Evolutionary conservation across 495 filamentous ascomycete genomes (phyloP), one percentile per base, ranked within the genome.

Genomic region (Podospora tetraspora): DNA sequence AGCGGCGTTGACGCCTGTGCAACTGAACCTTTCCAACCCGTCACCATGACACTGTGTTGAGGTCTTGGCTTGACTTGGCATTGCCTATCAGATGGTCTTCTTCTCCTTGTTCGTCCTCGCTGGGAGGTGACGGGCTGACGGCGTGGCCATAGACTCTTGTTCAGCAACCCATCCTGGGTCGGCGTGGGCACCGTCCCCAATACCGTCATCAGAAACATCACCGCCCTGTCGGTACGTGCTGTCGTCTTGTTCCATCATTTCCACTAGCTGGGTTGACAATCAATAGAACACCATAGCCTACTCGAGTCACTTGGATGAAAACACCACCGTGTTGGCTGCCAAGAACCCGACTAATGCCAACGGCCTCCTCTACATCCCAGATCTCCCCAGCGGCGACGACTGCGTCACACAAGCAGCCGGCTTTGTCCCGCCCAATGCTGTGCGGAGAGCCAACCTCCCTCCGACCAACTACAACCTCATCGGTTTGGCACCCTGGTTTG

Each of bases 401-500:
- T 97, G 94, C 77, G 81, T 82, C 66, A 78, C 88, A 27, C 74
- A 85, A 43, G 85, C 88, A 13, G 77, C 76, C 22, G 70, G 76
- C 3, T 86, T 85, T 68, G 81, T 97, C 13, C 92, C 94, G 0
- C 56, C 74, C n/a, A 93, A 92, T 76, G 92, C 87, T 57, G 94
- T 91, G 13, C 85, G 90, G 23, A 82, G 85, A 68, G 76, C 82
- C 62, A 87, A 95, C 72, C 85, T 97, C 3, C 88, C 90, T 1
- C 81, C 86, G 4, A 83, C 89, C n/a, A 85, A 86, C 76, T 80
- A 85, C 59, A 79, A 82, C 65, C 77, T 84, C n/a, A 86, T 97
- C 57, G 94, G 88, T 22, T 78, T 97, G n/a, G 93, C 90, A 10
- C 94, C 94, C n/a, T 97, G 94, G 94, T 82, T 94, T 34, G 89